Conservation (phyloP, 2,329 filamentous ascomycete species). For the Chrysoporthe deuterocubensis region DNA sequence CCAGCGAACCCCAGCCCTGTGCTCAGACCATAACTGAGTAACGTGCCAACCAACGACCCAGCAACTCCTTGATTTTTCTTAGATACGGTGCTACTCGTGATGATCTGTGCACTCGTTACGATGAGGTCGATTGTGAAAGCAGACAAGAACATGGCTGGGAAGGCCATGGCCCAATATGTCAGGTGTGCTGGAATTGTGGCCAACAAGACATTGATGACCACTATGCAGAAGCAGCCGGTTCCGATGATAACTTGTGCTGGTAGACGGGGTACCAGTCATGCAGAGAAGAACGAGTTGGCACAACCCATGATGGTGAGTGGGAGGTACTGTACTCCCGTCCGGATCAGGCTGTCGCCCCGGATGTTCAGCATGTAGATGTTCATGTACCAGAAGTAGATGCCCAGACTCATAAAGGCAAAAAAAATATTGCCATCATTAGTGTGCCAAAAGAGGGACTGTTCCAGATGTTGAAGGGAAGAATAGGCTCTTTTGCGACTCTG, state of each 20-base stretch:
- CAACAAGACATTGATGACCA: conserved; percentile 37
- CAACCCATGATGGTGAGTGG: conserved; percentile 21
- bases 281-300: conserved; percentile 34
- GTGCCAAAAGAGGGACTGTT: conserved; percentile 28
- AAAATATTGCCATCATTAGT: conserved; percentile 23
- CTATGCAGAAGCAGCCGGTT: conserved; percentile 37
- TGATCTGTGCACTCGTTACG: conserved; percentile 46
- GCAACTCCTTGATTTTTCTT: conserved; percentile 55
- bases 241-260: conserved; percentile 42
- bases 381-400: conserved; percentile 31
- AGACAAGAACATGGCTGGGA: conserved; percentile 41
- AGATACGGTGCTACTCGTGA: conserved; percentile 55
- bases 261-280: conserved; percentile 41
- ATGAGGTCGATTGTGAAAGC: conserved; percentile 33
- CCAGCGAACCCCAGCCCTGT: conserved; percentile 40
- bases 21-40: conserved; percentile 40
- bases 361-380: conserved; percentile 29
- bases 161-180: conserved; percentile 41
- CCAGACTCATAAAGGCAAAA: conserved; percentile 31
- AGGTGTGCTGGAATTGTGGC: conserved; percentile 41
- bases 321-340: conserved; percentile 19
- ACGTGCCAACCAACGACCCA: conserved; percentile 49
- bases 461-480: conserved; percentile 31
- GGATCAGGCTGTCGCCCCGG: conserved; percentile 24
- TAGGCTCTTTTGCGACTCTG: conserved; percentile 21